Conservation (phyloP, 306 rosid genomes). For the Dryas alaskensis region DNA sequence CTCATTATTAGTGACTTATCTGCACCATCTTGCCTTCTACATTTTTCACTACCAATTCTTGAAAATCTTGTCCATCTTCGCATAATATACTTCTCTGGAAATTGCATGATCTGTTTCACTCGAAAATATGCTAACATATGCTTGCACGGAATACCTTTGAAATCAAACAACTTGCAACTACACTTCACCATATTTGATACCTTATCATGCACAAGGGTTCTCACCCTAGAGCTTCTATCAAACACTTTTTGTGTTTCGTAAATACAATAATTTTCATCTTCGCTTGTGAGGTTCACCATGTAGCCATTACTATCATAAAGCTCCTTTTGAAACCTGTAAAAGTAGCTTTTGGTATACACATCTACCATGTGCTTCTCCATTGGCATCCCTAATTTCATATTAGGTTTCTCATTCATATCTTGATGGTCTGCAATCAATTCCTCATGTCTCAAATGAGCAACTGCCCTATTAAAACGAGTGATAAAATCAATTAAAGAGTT, state of each 20-base stretch:
- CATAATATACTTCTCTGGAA: background rate
- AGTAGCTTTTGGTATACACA: background rate
- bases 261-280: background rate
- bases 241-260: background rate
- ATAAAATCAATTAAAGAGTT: background rate
- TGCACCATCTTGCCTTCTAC: background rate
- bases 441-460: background rate
- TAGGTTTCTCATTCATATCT: background rate
- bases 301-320: background rate
- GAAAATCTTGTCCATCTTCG: constrained; percentile 3
- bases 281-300: background rate
- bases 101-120: background rate
- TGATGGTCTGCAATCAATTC: background rate
- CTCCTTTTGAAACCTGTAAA: background rate
- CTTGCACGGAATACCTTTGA: background rate
- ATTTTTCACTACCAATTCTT: background rate
- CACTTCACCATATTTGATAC: background rate
- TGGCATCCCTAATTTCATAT: background rate
- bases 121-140: background rate
- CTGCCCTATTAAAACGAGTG: background rate
- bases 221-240: background rate
- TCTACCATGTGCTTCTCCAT: background rate
- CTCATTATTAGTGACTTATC: background rate
- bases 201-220: background rate
- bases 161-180: background rate